Evolutionary conservation across 2,329 filamentous ascomycete genomes (phyloP).

Genomic region (Annulohypoxylon truncatum): DNA sequence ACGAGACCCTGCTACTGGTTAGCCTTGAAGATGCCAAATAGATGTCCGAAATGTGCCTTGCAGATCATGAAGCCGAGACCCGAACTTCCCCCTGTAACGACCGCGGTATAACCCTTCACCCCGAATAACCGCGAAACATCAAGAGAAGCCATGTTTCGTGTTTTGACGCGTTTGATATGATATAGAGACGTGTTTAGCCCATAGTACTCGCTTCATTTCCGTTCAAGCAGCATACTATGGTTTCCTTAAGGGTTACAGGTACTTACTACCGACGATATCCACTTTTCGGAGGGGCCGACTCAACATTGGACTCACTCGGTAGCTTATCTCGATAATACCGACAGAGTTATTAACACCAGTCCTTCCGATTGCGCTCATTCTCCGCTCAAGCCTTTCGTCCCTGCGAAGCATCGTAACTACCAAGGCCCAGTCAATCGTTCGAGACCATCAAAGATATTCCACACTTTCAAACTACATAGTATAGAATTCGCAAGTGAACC

Average conservation of each 20-base stretch:
- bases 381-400: too few relatives aligned
- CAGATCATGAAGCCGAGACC: slow-evolving; percentile 61
- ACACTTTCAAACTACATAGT: too few relatives aligned
- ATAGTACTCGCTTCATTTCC: background rate
- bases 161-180: background rate
- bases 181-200: too few relatives aligned
- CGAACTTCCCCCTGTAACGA: slow-evolving; percentile 55
- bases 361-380: too few relatives aligned
- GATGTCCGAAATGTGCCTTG: slow-evolving; percentile 48
- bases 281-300: background rate
- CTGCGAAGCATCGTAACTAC: too few relatives aligned
- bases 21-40: background rate
- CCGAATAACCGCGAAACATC: background rate
- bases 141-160: background rate
- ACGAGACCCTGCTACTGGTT: slow-evolving; percentile 53
- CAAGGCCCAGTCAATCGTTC: too few relatives aligned
- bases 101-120: slow-evolving; percentile 48
- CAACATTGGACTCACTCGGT: background rate
- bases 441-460: too few relatives aligned
- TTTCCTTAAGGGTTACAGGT: background rate
- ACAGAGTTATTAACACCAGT: too few relatives aligned
- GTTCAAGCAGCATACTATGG: background rate
- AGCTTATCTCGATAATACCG: slow-evolving; percentile 6
- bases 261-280: background rate
- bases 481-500: too few relatives aligned